Conservation (phyloP, 2,329 filamentous ascomycete species). For the Xylaria sp. region DNA sequence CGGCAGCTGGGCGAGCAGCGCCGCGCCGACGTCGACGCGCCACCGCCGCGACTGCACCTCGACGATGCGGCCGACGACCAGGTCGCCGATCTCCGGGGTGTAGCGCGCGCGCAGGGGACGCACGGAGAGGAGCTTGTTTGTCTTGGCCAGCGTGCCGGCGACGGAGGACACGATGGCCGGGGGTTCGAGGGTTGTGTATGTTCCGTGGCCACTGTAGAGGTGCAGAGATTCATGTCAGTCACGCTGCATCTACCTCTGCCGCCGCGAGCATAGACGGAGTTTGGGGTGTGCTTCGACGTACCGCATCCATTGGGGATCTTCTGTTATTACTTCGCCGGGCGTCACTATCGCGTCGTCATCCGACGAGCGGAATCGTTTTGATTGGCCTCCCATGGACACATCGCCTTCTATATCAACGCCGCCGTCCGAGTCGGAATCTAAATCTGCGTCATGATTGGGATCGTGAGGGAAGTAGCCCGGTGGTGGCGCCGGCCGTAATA, state of each 20-base stretch:
- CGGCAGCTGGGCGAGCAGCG: conserved; percentile 82
- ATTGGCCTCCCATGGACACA: conserved; percentile 49
- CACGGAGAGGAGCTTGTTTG: conserved; percentile 95
- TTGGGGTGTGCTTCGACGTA: conserved; percentile 41
- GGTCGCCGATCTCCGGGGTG: conserved; percentile 92
- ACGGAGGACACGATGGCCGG: conserved; percentile 85
- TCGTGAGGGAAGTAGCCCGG: conserved; percentile 25
- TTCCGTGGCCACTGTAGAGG: conserved; percentile 80
- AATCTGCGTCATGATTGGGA: conserved; percentile 24
- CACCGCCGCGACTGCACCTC: conserved; percentile 93
- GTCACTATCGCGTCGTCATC: conserved; percentile 70
- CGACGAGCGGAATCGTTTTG: conserved; percentile 46
- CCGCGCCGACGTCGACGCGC: conserved; percentile 92
- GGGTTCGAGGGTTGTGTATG: conserved; percentile 69
- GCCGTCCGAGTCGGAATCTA: conserved; percentile 49
- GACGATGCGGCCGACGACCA: conserved; percentile 91
- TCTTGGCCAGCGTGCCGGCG: conserved; percentile 87
- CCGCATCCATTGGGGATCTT: conserved; percentile 97
- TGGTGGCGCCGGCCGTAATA: conserved; percentile 38
- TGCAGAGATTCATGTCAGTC: conserved; percentile 7
- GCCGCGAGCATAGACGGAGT: not conserved
- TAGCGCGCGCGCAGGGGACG: conserved; percentile 90
- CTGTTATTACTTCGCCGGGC: conserved; percentile 85
- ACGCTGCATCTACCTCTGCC: not conserved
- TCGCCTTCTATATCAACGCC: conserved; percentile 54